Base-by-base conservation (phyloP, 2,329 filamentous ascomycete genomes). In the Exutisphaerella laricina region DNA sequence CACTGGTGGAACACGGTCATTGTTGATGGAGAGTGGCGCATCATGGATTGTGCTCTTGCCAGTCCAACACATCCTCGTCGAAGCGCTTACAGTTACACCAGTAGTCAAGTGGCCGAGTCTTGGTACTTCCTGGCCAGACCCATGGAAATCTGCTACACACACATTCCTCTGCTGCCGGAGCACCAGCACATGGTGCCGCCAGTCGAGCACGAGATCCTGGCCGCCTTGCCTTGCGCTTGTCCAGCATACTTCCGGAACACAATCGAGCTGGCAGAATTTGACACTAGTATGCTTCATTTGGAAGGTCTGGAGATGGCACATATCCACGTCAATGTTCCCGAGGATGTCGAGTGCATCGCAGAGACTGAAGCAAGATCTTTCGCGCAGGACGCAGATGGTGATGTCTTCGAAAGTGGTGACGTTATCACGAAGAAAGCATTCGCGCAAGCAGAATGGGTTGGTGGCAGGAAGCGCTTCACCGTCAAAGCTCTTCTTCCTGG, bases 1-100 rank as follows among this genome's bases (percentile, higher is more conserved):
- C 92, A 98, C 67, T 97, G 85, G 81, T 98, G 92, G 92, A 98
- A 98, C 56, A 82, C 88, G 1, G 87, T 97, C 13, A 70, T 96
- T 25, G 82, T 96, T 6, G 92, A 98, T 63, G 84, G 85, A 16
- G 88, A 96, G 66, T 98, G 92, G 92, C 84, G 92, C 38, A 85
- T 97, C 53, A 87, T 98, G 70, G 92, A 98, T 64, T 92, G 88
- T 63, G 94, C 88, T 25, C 73, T 98, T 35, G 88, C 92, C 3
- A 89, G 84, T 50, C 89, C 90, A 9, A 95, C 90, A 0, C 88
- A 97, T 58, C 90, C 92, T 7, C 81, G 79, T 44, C 79, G 94
- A 35, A 73, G 71, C 12, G 71, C 80, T 22, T 97, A 94, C 66
- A 94, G 88, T 10, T 85, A 78, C 54, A 76, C 77, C 18, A 78